Base-by-base conservation (phyloP, 2,329 filamentous ascomycete species). In the Colletotrichum noveboracense region DNA sequence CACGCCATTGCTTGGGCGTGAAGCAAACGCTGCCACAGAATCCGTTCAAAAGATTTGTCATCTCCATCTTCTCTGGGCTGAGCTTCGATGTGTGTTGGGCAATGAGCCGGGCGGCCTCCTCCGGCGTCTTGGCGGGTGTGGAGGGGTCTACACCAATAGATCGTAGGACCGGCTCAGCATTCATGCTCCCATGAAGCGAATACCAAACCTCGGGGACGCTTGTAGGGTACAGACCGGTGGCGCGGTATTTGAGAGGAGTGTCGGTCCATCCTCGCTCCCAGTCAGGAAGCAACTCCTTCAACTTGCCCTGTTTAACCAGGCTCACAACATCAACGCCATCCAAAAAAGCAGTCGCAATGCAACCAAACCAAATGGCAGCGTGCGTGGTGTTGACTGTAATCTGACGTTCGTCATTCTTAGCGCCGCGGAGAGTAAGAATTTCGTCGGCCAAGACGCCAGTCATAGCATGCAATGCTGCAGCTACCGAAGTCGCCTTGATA, bases 181-280 rank as follows among this genome's bases (percentile, higher is more conserved):
- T 80, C 60, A 90, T 82, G 1, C 86, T 89, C 7, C 89, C 89
- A 69, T 90, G 88, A 1, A 91, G 82, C 13, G 87, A 87, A 78
- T 88, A 91, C 86, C 87, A 89, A 1, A 86, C 84, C 1, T 83
- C 82, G 0, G 83, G 80, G 38, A 87, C 81, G n/a, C 83, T 85
- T 1, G 89, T 90, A 9, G 85, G 86, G 76, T 90, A 90, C 61
- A 89, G 84, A 3, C 84, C 86, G 9, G 86, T 87, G 6, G 84
- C 79, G 21, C 88, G 84, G 58, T 84, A 85, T 36, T 83, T 83
- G 64, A 88, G 79, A 0, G 84, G 79, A 13, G 71, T 74, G 66
- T 71, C 71, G 16, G 67, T 74, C 72, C 72, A 74, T 28, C 72
- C 72, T 13, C n/a, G 60, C 38, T 74, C 72, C 67, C 67, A 74